phyloP scores from a whole-genome alignment of 2,329 filamentous ascomycete species.

The Aspergillus ruber region DNA sequence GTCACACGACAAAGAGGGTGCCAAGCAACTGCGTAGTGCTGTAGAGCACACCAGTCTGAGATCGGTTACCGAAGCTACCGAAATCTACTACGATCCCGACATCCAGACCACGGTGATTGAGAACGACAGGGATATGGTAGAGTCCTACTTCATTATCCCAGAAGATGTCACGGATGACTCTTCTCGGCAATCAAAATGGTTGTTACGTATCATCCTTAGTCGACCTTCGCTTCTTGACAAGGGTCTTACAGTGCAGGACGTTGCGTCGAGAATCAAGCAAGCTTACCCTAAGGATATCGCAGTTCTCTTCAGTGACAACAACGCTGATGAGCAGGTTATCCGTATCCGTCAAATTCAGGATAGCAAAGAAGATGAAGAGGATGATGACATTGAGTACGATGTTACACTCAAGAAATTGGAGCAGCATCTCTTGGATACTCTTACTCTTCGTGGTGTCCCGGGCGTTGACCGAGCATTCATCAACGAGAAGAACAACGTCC shows the following conservation, averaged over 20 bases:
- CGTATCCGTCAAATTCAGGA: constrained; percentile 75
- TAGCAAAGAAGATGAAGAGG: constrained; percentile 67
- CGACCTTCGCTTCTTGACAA: constrained; percentile 92
- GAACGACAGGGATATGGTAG: constrained; percentile 86
- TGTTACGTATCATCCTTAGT: constrained; percentile 87
- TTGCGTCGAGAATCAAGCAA: constrained; percentile 81
- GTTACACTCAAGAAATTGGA: constrained; percentile 89
- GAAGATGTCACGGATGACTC: constrained; percentile 65
- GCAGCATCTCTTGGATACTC: constrained; percentile 80
- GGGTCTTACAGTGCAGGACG: constrained; percentile 81
- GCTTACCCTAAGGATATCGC: constrained; percentile 79
- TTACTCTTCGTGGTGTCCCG: constrained; percentile 83
- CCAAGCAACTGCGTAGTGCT: constrained; percentile 76
- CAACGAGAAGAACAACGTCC: constrained; percentile 67
- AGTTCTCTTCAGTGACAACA: constrained; percentile 96
- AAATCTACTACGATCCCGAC: constrained; percentile 96
- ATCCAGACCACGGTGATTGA: constrained; percentile 78
- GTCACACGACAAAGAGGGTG: constrained; percentile 64
- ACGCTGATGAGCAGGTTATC: constrained; percentile 89
- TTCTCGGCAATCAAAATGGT: constrained; percentile 77
- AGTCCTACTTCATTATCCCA: constrained; percentile 92
- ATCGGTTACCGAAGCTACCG: constrained; percentile 82
- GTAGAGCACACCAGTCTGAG: constrained; percentile 94
- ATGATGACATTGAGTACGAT: constrained; percentile 72
- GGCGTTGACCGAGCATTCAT: constrained; percentile 91